Conservation (phyloP, 2,329 filamentous ascomycete species). For the Colletotrichum trifolii region DNA sequence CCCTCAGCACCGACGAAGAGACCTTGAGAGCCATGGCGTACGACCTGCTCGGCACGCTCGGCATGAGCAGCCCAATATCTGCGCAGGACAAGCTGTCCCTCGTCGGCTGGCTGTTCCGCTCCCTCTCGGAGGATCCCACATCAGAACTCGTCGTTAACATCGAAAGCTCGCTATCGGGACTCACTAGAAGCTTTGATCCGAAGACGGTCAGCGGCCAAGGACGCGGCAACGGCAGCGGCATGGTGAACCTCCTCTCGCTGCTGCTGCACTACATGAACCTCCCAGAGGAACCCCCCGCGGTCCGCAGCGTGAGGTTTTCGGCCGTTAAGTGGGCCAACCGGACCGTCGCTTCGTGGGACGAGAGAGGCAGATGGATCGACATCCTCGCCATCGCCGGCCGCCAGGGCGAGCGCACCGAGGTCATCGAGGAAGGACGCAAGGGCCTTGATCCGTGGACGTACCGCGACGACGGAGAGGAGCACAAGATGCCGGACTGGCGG, state of each 20-base stretch:
- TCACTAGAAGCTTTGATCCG: slow-evolving; percentile 62
- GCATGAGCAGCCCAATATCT: slow-evolving; percentile 70
- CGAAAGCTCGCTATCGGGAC: slow-evolving; percentile 85
- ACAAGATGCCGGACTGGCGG: slow-evolving; percentile 61
- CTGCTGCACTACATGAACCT: slow-evolving; percentile 76
- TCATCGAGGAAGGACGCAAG: slow-evolving; percentile 89
- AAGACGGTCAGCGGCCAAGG: slow-evolving; percentile 44
- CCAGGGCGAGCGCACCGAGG: slow-evolving; percentile 78
- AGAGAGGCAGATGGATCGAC: slow-evolving; percentile 87
- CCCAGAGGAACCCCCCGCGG: slow-evolving; percentile 58
- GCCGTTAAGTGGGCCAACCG: slow-evolving; percentile 91
- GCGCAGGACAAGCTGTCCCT: slow-evolving; percentile 64
- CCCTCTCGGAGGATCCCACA: slow-evolving; percentile 82
- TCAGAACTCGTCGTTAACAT: slow-evolving; percentile 85
- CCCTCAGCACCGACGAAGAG: slow-evolving; percentile 61
- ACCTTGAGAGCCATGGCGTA: slow-evolving; percentile 82
- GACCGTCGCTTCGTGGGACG: slow-evolving; percentile 82
- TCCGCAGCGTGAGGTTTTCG: slow-evolving; percentile 83
- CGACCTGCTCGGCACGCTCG: slow-evolving; percentile 87
- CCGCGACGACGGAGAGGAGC: slow-evolving; percentile 41
- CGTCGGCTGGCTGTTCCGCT: slow-evolving; percentile 82
- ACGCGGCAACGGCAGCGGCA: slow-evolving; percentile 14
- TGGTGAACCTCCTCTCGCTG: slow-evolving; percentile 58
- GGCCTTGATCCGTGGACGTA: slow-evolving; percentile 79
- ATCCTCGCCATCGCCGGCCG: slow-evolving; percentile 80